Base-by-base conservation (phyloP, 2,329 filamentous ascomycete species). In the Aspergillus calidoustus region DNA sequence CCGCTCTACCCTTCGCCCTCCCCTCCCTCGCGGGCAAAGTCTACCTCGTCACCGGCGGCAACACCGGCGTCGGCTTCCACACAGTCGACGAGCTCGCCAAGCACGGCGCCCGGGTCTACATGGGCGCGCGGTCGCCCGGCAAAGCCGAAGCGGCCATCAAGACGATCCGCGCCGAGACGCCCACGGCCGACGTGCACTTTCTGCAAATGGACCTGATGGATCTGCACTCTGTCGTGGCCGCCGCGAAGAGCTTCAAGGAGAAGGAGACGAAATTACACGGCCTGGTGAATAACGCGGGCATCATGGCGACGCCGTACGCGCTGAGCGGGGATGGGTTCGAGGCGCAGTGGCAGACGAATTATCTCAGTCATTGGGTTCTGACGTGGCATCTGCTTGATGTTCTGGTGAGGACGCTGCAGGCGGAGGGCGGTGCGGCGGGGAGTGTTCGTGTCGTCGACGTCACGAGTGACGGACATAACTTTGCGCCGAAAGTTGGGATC, bases 341-440 rank as follows among this genome's bases (percentile, higher is more conserved):
- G 49, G 23, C 49, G 49, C 49, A 52, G 49, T 52, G 49, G 49
- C 49, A 52, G 49, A 52, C 49, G 25, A 52, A 52, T 34, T 52
- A 52, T 52, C 13, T 52, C 13, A n/a, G 22, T 22, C 49, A 31
- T 25, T 52, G 49, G 49, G 3, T 52, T 8, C 49, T 52, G 2
- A 52, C 49, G 22, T 52, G 49, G 49, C 49, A 52, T 31, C 17
- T 31, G 49, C 49, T 52, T 13, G 49, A 30, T 22, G 30, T 30
- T 15, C 23, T 51, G 4, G 11, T n/a, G 23, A 31, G 23, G 23
- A 51, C 48, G 22, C 19, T 30, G 23, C 15, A n/a, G 9, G 48
- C 13, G 48, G 48, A 51, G 30, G 48, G 48, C 13, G 17, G 8
- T 38, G 31, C 8, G 11, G 48, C 23, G 48, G 48, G 48, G 25